Evolutionary conservation across 108 stramenopile species (phyloP).

Genomic region (Seminavis robusta): DNA sequence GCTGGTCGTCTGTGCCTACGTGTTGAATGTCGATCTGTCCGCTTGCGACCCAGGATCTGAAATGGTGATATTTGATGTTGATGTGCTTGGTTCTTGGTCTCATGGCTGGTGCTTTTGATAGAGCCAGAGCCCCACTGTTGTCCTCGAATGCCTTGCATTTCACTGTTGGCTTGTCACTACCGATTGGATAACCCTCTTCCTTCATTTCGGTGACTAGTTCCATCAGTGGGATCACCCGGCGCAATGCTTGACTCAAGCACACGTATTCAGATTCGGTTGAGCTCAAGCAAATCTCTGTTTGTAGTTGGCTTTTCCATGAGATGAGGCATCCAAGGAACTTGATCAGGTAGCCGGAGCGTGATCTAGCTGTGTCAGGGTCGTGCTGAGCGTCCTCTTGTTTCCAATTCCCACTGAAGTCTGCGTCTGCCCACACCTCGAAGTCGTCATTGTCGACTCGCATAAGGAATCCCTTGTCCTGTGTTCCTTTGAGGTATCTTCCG

Average conservation of each 20-base stretch:
- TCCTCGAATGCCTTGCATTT: slow-evolving; percentile 26
- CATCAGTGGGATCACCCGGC: slow-evolving; percentile 26
- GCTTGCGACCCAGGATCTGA: slow-evolving; percentile 1
- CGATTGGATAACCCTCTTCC: neutral
- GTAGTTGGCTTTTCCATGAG: slow-evolving; percentile 8
- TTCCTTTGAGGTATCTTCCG: slow-evolving; percentile 16
- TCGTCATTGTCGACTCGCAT: slow-evolving; percentile 11
- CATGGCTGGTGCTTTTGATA: slow-evolving; percentile 16
- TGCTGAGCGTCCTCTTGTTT: neutral
- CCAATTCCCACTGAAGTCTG: slow-evolving; percentile 38
- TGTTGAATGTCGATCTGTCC: slow-evolving; percentile 10
- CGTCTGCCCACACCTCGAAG: slow-evolving; percentile 46
- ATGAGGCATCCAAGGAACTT: slow-evolving; percentile 9
- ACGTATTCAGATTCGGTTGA: slow-evolving; percentile 37
- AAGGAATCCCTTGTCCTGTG: slow-evolving; percentile 19
- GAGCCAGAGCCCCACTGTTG: slow-evolving; percentile 22
- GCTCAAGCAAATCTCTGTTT: slow-evolving; percentile 5
- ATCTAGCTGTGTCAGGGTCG: slow-evolving; percentile 10
- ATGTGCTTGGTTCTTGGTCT: slow-evolving; percentile 36
- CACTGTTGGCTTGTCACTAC: neutral
- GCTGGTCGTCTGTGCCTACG: slow-evolving; percentile 19
- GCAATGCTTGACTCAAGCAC: slow-evolving; percentile 7
- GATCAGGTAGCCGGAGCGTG: slow-evolving; percentile 11
- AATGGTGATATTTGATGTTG: slow-evolving; percentile 19
- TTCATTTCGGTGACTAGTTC: slow-evolving; percentile 23